phyloP scores from a whole-genome alignment of 1,284 basidiomycete genomes.

The Rhodotorula sp. region DNA sequence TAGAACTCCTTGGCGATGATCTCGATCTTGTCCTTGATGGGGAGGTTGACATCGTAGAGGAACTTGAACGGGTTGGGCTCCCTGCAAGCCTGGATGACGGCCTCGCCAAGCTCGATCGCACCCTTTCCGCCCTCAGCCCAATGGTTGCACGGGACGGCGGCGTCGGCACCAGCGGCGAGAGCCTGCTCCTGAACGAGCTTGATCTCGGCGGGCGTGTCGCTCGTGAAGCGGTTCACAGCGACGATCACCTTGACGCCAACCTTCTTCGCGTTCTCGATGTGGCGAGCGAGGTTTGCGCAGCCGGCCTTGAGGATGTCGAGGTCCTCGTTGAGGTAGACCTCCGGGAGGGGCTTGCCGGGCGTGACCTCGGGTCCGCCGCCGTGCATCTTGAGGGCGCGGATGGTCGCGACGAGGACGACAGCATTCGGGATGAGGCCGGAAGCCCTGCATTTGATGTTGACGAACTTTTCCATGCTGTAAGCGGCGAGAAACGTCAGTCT shows the following conservation, averaged over 20 bases:
- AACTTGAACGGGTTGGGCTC: constrained; percentile 78
- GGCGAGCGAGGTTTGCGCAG: constrained; percentile 87
- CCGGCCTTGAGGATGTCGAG: constrained; percentile 86
- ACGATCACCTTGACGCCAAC: constrained; percentile 97
- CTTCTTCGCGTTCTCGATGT: constrained; percentile 93
- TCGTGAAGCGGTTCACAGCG: constrained; percentile 93
- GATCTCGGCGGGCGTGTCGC: constrained; percentile 85
- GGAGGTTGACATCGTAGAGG: constrained; percentile 69
- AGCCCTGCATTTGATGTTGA: constrained; percentile 98
- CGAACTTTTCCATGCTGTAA: constrained; percentile 69
- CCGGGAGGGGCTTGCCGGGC: constrained; percentile 89
- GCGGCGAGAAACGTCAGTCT: neutral
- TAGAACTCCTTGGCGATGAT: constrained; percentile 87
- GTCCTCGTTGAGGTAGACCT: constrained; percentile 93
- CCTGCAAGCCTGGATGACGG: constrained; percentile 73
- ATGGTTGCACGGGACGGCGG: constrained; percentile 92
- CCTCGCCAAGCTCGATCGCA: constrained; percentile 80
- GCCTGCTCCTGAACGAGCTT: constrained; percentile 78
- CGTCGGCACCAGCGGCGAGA: constrained; percentile 84
- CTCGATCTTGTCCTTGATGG: constrained; percentile 82
- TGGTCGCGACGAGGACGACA: constrained; percentile 92
- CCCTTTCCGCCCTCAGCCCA: constrained; percentile 93
- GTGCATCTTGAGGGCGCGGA: constrained; percentile 98
- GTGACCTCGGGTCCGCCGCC: constrained; percentile 96
- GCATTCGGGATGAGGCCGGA: constrained; percentile 92